These are phyloP conservation scores for Stephania japonica DNA, from an alignment of 164 flowering plant species.

Conservation along the genomic window DNA sequence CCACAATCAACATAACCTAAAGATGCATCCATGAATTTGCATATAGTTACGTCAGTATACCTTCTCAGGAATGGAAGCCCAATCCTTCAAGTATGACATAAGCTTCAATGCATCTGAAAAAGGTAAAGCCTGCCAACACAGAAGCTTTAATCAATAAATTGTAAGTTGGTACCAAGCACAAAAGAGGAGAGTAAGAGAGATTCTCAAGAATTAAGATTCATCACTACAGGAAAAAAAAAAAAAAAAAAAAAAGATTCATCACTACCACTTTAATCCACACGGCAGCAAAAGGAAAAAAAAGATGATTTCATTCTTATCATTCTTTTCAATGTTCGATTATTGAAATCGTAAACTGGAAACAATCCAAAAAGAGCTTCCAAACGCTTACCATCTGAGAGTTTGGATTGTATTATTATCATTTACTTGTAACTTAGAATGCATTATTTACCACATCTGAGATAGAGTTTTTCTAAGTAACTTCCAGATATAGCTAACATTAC, in stretches of 20 bases:
- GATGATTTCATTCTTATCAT: neutral
- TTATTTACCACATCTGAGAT: neutral
- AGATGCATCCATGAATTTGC: neutral
- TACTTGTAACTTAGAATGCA: neutral
- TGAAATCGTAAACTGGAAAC: no score
- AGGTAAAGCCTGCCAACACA: slow-evolving; percentile 65
- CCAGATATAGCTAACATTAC: neutral
- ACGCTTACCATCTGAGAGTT: neutral
- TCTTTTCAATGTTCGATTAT: no score
- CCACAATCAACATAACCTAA: neutral
- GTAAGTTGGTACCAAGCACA: neutral
- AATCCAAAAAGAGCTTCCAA: neutral
- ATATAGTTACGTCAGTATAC: slow-evolving; percentile 22
- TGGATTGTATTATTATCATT: neutral
- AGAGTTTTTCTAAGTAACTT: neutral
- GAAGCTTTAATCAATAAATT: slow-evolving; percentile 9
- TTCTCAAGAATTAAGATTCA: neutral
- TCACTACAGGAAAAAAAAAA: neutral
- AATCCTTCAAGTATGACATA: slow-evolving; percentile 65
- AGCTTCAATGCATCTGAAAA: slow-evolving; percentile 90
- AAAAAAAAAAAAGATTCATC: no score
- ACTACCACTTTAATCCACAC: neutral
- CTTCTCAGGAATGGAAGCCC: slow-evolving; percentile 74
- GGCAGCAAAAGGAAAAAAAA: neutral
- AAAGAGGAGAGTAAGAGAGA: neutral